Evolutionary conservation across 768 basidiomycete species (phyloP), one percentile per base, ranked within the genome.

Genomic region (Amyloporia xantha): DNA sequence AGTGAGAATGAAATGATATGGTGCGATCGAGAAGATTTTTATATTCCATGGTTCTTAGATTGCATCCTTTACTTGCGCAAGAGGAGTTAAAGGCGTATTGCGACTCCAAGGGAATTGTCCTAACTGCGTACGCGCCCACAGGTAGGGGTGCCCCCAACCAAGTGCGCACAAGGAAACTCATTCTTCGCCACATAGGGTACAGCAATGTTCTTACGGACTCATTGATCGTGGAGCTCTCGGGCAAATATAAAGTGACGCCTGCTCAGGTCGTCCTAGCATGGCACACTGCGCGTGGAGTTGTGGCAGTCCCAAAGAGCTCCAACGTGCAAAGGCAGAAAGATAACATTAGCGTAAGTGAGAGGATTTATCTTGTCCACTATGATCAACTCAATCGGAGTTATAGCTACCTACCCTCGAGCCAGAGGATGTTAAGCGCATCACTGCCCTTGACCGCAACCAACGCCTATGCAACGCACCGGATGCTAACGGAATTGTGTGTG

Each of bases 11-110:
- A 12, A 7, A 44, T 20, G 10, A 10, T 43, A 7, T 11, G 28
- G n/a, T 41, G 21, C 36, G 42, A 41, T 19, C 40, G 10, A 52
- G 26, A 13, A 4, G 26, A n/a, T n/a, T n/a, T n/a, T n/a, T n/a
- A n/a, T n/a, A n/a, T 30, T 15, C 4, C 21, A 25, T 12, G 17
- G 12, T 10, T 11, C 21, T 20, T 17, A 77, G 73, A 52, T 39
- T 77, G 47, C 74, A 79, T 47, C 76, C 76, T 9, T 77, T 77
- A 55, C 70, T 77, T n/a, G 67, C 69, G 0, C 76, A 79, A 53
- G 66, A 69, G 30, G 72, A 70, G 11, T 65, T 81, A 12, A 59
- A 68, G 15, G 66, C 68, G 21, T 78, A 75, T 50, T 77, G 76
- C 52, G 63, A 66, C 28, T 57, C 65, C 44, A 78, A 78, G 53